These are phyloP conservation scores for Quercus glauca DNA, from an alignment of 306 rosid species.

Conservation along the genomic window DNA sequence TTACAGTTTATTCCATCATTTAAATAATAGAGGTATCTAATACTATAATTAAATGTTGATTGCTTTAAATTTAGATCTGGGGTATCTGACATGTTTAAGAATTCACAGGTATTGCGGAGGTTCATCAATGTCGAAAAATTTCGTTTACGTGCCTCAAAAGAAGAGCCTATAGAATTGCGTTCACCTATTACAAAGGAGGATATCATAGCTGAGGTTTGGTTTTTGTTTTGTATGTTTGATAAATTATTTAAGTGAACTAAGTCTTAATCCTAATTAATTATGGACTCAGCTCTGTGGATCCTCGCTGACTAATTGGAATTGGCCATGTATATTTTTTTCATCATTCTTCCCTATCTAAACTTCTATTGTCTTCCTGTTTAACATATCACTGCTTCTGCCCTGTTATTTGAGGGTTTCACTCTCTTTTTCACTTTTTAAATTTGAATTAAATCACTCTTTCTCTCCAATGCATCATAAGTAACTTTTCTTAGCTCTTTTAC, in stretches of 20 bases:
- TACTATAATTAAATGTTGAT: neutral
- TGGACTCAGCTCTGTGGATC: neutral
- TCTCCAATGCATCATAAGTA: neutral
- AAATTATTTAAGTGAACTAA: neutral
- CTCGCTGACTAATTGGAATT: neutral
- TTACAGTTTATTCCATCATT: neutral
- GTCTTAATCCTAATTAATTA: too few species aligned
- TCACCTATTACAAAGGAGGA: slow-evolving; percentile 56
- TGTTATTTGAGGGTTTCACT: neutral
- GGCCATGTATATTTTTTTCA: neutral
- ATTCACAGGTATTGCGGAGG: slow-evolving; percentile 69
- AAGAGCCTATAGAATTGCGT: slow-evolving; percentile 74
- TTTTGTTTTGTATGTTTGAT: slow-evolving; percentile 13
- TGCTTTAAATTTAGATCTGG: neutral
- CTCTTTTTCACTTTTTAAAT: neutral
- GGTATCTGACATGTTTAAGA: neutral
- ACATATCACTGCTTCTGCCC: neutral
- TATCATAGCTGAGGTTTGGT: slow-evolving; percentile 71
- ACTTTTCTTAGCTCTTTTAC: neutral
- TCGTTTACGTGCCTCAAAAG: slow-evolving; percentile 55
- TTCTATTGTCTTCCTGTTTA: neutral
- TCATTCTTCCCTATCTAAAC: neutral
- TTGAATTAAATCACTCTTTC: neutral
- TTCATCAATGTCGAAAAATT: slow-evolving; percentile 49
- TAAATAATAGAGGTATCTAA: neutral